These are phyloP conservation scores for Sorghum bicolor DNA, from an alignment of 176 grass and related monocot species.

Conservation along the genomic window DNA sequence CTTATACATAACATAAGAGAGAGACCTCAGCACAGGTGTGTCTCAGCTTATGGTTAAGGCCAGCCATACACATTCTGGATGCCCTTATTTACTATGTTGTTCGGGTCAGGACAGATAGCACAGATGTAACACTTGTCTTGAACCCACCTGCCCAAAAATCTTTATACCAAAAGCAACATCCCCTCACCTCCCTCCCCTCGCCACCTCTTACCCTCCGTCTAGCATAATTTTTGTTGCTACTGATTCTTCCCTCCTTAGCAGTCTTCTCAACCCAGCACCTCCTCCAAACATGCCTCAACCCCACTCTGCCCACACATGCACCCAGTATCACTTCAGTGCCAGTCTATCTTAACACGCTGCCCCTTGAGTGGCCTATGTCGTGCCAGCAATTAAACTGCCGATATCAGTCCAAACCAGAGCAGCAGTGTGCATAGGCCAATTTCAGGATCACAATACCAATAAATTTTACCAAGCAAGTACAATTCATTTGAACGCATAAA, in stretches of 20 bases:
- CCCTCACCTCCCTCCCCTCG: not conserved
- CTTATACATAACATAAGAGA: not conserved
- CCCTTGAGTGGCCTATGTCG: not conserved
- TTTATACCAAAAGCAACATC: not conserved
- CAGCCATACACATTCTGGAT: not conserved
- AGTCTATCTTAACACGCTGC: not conserved
- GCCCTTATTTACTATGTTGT: too few relatives aligned
- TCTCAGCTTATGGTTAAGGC: not conserved
- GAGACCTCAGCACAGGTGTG: not conserved
- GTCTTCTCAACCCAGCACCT: not conserved
- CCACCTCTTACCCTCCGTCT: not conserved
- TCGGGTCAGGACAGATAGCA: too few relatives aligned
- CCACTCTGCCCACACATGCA: not conserved
- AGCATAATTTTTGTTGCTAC: not conserved
- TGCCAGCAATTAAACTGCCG: not conserved
- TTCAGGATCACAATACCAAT: not conserved
- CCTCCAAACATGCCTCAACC: not conserved
- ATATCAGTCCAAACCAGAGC: not conserved
- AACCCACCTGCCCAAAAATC: not conserved
- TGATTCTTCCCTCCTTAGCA: not conserved
- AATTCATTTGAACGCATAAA: not conserved
- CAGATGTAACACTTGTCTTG: too few relatives aligned
- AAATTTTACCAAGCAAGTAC: not conserved
- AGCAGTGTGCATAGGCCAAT: not conserved
- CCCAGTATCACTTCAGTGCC: not conserved